Percentiles rank a stretch among this genome's conserved stretches.
phyloP scores from a whole-genome alignment of 768 basidiomycete genomes.

The Gautieria morchelliformis region DNA sequence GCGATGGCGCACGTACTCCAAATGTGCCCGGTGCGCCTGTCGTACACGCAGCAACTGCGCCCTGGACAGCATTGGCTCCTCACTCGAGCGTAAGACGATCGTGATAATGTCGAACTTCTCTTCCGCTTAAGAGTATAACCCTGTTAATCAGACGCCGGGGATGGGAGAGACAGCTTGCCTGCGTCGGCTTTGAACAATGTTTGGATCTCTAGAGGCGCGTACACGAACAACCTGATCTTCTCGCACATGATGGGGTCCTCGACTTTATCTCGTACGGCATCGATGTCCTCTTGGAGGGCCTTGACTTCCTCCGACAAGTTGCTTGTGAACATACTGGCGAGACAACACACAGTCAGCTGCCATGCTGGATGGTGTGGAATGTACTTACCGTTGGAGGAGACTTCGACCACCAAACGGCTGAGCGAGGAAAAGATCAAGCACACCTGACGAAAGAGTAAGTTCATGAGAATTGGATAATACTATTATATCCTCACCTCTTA shows the following conservation, averaged over 20 bases:
- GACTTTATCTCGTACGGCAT: constrained; percentile 78
- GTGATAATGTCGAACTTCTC: constrained; percentile 72
- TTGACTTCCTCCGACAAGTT: constrained; percentile 86
- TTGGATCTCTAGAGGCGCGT: constrained; percentile 84
- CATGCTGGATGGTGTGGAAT: not conserved
- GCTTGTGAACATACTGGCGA: constrained; percentile 86
- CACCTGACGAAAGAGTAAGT: constrained; percentile 24
- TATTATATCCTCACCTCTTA: constrained; percentile 47
- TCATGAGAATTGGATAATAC: not conserved
- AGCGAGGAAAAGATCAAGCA: constrained; percentile 92
- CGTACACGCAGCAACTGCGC: constrained; percentile 76
- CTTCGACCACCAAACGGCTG: constrained; percentile 93
- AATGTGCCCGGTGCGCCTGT: constrained; percentile 69
- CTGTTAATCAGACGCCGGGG: not conserved
- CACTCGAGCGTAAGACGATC: constrained; percentile 68
- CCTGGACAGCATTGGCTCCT: constrained; percentile 64
- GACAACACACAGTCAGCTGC: not conserved
- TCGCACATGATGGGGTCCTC: constrained; percentile 82
- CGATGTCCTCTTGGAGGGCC: constrained; percentile 77
- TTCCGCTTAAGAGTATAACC: constrained; percentile 28
- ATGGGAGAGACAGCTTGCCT: constrained; percentile 35
- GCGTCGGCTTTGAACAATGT: constrained; percentile 74
- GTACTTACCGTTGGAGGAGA: constrained; percentile 70
- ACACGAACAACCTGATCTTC: constrained; percentile 79
- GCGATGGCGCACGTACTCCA: constrained; percentile 54